phyloP scores from a whole-genome alignment of 208 protist species.

The Novymonas esmeraldas region DNA sequence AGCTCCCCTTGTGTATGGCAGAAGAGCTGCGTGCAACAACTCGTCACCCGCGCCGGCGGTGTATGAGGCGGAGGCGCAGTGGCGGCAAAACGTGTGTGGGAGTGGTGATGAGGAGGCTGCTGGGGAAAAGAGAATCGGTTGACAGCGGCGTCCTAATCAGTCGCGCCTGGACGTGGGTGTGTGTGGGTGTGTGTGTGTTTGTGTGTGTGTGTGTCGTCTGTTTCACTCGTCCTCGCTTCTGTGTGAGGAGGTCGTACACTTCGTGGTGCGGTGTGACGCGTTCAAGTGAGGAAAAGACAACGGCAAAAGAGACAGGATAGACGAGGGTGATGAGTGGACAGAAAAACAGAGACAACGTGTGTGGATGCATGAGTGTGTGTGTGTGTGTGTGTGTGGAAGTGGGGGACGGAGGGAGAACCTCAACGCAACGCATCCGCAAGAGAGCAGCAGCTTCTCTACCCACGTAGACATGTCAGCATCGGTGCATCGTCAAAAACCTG shows the following conservation, averaged over 20 bases:
- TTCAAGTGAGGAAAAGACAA: neutral
- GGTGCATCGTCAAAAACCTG: no score
- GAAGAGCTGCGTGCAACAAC: neutral
- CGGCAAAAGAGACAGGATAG: conserved; percentile 2
- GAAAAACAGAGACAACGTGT: no score
- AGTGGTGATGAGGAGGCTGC: neutral
- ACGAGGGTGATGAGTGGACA: neutral
- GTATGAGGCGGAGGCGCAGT: conserved; percentile 3
- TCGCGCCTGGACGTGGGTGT: no score
- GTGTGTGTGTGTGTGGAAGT: no score
- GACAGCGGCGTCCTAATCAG: neutral
- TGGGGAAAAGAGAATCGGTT: neutral
- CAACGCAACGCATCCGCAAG: no score
- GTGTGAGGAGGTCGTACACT: conserved; percentile 2
- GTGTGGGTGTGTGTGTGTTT: no score
- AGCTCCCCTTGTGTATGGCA: no score
- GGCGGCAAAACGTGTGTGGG: neutral
- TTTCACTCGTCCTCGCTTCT: conserved; percentile 15
- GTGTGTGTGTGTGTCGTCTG: conserved; percentile 4
- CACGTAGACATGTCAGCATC: no score
- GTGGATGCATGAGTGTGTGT: no score
- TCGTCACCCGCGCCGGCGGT: conserved; percentile 3
- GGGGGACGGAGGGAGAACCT: no score
- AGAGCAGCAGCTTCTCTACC: no score
- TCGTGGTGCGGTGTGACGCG: neutral